Base-by-base conservation (phyloP, 23 red algal species). In the Gracilariopsis chorda region DNA sequence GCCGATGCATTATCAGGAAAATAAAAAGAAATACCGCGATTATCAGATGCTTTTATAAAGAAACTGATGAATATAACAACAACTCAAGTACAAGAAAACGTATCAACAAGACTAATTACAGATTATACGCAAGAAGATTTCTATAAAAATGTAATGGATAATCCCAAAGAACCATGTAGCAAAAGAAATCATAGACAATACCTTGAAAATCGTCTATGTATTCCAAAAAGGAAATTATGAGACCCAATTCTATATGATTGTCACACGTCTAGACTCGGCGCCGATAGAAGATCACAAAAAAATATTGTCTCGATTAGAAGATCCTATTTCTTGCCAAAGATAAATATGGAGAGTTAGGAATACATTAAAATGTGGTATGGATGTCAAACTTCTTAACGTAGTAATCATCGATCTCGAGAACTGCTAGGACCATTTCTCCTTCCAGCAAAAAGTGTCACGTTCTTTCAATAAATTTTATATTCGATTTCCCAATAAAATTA, bases 1-100 rank as follows among this genome's bases (percentile, higher is more conserved):
- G 14, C 56, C 80, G 80, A 84, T 32, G 80, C 80, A 4, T 49
- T 84, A 69, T 68, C 80, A 25, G 21, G 80, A 27, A 56, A 84
- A 44, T 44, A 60, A 44, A 44, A 68, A 34, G 80, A 84, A 84
- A n/a, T 48, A 28, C 16, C 25, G 20, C 21, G 49, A 24, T 28
- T 40, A 41, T 84, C 80, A 25, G 25, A 53, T 47, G 42, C 63
- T 30, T 1, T 48, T 36, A 68, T 84, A 7, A 68, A 58, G 23
- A 84, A 84, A 21, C 27, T 84, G 32, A 43, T 84, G 21, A 47
- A n/a, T 17, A 32, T 84, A 14, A 84, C 52, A n/a, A 63, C 2
- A 25, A 44, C 30, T 46, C 7, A 68, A 34, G n/a, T 68, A 47
- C 45, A 68, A 29, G n/a, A 47, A 7, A 39, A 84, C 21, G 23